These are phyloP conservation scores for Xylariaceae sp. DNA, from an alignment of 2,329 filamentous ascomycete genomes.

Conservation along the genomic window DNA sequence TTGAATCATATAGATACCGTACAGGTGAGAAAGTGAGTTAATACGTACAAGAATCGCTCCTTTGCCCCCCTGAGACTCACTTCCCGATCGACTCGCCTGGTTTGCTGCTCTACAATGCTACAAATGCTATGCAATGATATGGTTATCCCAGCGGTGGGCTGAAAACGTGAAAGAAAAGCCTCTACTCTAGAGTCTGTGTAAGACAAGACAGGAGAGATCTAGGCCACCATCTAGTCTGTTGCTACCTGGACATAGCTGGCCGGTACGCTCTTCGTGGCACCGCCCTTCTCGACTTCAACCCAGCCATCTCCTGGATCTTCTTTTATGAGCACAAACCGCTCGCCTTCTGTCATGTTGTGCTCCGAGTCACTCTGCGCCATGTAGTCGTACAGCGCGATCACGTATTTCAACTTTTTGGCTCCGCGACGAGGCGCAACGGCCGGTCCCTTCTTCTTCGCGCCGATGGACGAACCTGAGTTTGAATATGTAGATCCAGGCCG, in stretches of 20 bases:
- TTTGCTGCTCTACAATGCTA: background rate
- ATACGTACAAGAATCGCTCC: too few species aligned
- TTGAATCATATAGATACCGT: too few species aligned
- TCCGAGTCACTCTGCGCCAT: constrained; percentile 78
- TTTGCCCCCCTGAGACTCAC: background rate
- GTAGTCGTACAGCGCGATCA: constrained; percentile 91
- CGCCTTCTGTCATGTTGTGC: constrained; percentile 85
- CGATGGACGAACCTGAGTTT: constrained; percentile 65
- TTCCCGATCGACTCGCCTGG: background rate
- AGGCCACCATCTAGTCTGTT: constrained; percentile 11
- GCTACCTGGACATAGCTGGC: constrained; percentile 80
- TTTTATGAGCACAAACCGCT: constrained; percentile 83
- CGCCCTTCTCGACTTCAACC: constrained; percentile 93
- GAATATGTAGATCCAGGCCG: constrained; percentile 74
- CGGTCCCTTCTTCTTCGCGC: constrained; percentile 77
- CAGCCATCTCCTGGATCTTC: constrained; percentile 90
- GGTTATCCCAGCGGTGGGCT: background rate
- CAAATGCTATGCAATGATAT: constrained; percentile 1
- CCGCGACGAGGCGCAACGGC: constrained; percentile 85
- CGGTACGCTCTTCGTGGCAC: constrained; percentile 80
- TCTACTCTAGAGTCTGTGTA: background rate
- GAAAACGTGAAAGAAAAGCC: background rate
- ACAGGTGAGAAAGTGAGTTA: too few species aligned
- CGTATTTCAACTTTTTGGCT: constrained; percentile 90
- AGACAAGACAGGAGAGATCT: background rate